Evolutionary conservation across 176 grass and related monocot species (phyloP).

Genomic region (Echinochloa phyllopogon): DNA sequence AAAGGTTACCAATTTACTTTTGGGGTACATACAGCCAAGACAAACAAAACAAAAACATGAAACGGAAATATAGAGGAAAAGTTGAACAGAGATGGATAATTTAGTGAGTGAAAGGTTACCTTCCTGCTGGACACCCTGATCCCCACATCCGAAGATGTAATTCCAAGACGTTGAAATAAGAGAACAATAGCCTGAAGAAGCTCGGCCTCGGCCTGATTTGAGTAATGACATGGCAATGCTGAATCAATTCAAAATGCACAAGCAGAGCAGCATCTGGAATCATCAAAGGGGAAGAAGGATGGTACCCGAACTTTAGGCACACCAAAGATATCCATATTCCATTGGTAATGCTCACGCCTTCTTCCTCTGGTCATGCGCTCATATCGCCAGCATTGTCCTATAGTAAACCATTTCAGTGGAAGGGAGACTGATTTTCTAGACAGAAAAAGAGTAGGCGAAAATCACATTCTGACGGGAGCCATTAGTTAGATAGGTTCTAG

Average conservation of each 20-base stretch:
- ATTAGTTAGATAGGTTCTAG: neutral
- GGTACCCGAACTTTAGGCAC: conserved; percentile 75
- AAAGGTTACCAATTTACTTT: neutral
- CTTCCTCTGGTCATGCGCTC: conserved; percentile 95
- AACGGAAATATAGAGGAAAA: neutral
- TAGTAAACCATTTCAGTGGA: conserved; percentile 97
- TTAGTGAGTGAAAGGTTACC: conserved; percentile 38
- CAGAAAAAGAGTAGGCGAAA: conserved; percentile 46
- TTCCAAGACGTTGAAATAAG: conserved; percentile 82
- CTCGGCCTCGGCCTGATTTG: conserved; percentile 72
- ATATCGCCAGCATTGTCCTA: conserved; percentile 97
- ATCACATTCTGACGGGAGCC: conserved; percentile 31
- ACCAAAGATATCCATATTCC: conserved; percentile 98
- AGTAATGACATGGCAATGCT: neutral
- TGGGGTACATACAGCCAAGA: neutral
- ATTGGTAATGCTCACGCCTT: conserved; percentile 92
- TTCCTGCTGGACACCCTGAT: conserved; percentile 88
- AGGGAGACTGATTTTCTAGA: conserved; percentile 90
- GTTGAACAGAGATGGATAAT: neutral
- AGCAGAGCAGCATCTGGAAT: neutral
- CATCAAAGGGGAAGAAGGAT: neutral
- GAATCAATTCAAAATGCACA: conserved; percentile 18
- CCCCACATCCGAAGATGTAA: conserved; percentile 80
- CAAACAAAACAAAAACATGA: neutral
- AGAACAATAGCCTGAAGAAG: conserved; percentile 84